Evolutionary conservation across 1,284 basidiomycete species (phyloP), one percentile per base, ranked within the genome.

Genomic region (Pascua guehoae): DNA sequence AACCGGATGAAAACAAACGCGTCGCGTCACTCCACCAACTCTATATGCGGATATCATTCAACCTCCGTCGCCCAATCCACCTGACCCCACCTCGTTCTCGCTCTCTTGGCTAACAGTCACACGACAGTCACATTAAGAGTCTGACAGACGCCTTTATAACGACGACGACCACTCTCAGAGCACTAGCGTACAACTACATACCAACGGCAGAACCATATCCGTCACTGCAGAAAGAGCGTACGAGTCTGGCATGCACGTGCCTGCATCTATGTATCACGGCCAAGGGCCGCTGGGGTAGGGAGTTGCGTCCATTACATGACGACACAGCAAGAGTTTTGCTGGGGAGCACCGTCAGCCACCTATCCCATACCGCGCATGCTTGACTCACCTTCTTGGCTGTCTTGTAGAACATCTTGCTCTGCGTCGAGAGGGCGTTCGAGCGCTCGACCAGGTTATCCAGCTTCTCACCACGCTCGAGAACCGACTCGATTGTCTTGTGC

Each of bases 401-500:
- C 83, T 92, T 92, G 80, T 90, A 91, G 73, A 95, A 94, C 84
- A 89, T 88, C 84, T 97, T 97, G 80, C 86, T 91, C 79, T 94
- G 91, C 36, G 86, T 81, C 36, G 91, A 94, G 43, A 99, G 80
- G 7, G 89, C 88, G 63, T 91, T 91, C 47, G 93, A 97, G 51
- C 94, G 85, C 68, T 98, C 95, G 4, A 99, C 95, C 17, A 98
- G 82, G 76, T 94, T 93, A 77, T 98, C 95, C 48, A 99, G 83
- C 78, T 94, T 96, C 83, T 98, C 95, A 43, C 96, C 96, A 39
- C 96, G 85, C 76, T 96, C 87, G 41, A 99, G 83, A 2, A 99
- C 95, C 2, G 89, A 91, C 74, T 99, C 96, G 70, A 99, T 99
- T 14, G 96, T 99, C 83, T 98, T 97, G 83, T 98, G 96, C 90